Percentiles rank a stretch among this genome's conserved stretches.
These are phyloP conservation scores for Lactifluus volemus DNA, from an alignment of 768 basidiomycete genomes.

Conservation along the genomic window DNA sequence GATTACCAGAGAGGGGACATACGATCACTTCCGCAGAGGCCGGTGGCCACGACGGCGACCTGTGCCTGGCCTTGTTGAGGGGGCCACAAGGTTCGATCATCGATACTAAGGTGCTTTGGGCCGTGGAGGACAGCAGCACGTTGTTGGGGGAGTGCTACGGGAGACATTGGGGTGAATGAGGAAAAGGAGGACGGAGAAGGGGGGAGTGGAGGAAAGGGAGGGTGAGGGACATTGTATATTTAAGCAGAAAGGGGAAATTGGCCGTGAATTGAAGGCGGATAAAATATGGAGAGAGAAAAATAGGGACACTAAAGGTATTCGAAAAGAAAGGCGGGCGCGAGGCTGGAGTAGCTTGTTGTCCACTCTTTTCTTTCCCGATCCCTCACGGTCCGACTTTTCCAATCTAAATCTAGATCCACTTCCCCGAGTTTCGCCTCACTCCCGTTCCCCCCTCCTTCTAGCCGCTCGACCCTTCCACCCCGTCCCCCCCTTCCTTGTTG, in stretches of 20 bases:
- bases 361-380: neutral
- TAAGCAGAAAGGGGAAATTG: constrained; percentile 23
- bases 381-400: constrained; percentile 11
- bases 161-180: constrained; percentile 30
- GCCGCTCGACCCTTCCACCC: constrained; percentile 4
- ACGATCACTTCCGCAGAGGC: constrained; percentile 86
- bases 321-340: constrained; percentile 3
- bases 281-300: neutral
- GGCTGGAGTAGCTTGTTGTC: neutral
- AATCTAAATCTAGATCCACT: constrained; percentile 3
- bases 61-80: constrained; percentile 70
- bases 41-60: constrained; percentile 73
- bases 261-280: constrained; percentile 26
- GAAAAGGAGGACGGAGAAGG: constrained; percentile 17
- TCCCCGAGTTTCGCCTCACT: neutral
- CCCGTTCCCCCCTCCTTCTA: neutral
- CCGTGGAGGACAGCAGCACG: constrained; percentile 78
- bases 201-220: constrained; percentile 30
- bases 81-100: constrained; percentile 62
- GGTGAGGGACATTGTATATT: constrained; percentile 14
- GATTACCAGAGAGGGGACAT: constrained; percentile 25
- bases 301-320: neutral
- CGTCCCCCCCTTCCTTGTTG: neutral
- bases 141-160: constrained; percentile 44
- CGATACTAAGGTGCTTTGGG: constrained; percentile 71